Evolutionary conservation across 108 stramenopile genomes (phyloP).

Genomic region (Aurantiochytrium sp.): DNA sequence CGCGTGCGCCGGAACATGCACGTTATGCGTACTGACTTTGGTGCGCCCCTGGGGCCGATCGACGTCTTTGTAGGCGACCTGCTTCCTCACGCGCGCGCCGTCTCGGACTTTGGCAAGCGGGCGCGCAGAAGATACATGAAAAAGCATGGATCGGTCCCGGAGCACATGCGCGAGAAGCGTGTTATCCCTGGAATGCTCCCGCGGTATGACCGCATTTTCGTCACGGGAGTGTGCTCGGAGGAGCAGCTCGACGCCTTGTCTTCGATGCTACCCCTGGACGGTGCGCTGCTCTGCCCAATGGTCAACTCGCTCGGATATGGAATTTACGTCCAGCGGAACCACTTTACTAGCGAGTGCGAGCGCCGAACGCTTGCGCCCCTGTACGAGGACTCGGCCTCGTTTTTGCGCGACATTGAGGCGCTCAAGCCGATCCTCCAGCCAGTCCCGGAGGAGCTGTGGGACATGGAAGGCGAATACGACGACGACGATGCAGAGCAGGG

Average conservation of each 20-base stretch:
- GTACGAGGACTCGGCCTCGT: neutral
- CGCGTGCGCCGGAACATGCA: neutral
- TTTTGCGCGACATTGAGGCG: neutral
- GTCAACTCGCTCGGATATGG: neutral
- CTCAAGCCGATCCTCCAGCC: neutral
- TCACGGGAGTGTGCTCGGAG: neutral
- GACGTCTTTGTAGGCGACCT: slow-evolving; percentile 1
- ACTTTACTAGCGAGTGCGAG: slow-evolving; percentile 19
- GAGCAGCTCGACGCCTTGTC: slow-evolving; percentile 12
- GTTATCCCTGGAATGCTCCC: slow-evolving; percentile 1
- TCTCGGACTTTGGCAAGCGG: neutral
- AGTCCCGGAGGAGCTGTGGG: neutral
- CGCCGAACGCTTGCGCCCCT: slow-evolving; percentile 15
- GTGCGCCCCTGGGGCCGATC: neutral
- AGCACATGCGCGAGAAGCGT: neutral
- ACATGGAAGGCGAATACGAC: neutral
- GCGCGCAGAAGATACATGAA: neutral
- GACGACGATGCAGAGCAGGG: neutral
- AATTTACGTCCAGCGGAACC: slow-evolving; percentile 1
- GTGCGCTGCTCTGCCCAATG: slow-evolving; percentile 7
- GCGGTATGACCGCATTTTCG: slow-evolving; percentile 9
- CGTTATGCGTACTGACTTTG: slow-evolving; percentile 1
- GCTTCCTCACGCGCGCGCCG: neutral
- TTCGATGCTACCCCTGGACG: neutral
- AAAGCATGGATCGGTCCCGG: neutral